Evolutionary conservation across 176 grass and related monocot genomes (phyloP).

Genomic region (Cenchrus americanus): DNA sequence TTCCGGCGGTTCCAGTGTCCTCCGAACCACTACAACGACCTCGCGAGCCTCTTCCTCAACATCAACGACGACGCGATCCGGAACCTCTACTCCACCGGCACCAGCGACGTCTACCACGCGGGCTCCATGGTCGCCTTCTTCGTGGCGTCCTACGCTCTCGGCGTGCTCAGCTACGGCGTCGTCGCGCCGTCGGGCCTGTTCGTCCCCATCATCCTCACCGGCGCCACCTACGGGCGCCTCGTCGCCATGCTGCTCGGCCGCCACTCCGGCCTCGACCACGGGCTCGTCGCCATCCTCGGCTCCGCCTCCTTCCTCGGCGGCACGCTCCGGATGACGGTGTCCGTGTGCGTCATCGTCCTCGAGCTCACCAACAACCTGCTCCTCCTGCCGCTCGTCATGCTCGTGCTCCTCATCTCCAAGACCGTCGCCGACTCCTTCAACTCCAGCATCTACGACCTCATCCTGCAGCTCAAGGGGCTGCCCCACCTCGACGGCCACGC

Average conservation of each 20-base stretch:
- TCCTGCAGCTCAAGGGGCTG: constrained; percentile 73
- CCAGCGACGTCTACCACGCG: constrained; percentile 76
- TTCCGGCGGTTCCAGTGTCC: constrained; percentile 83
- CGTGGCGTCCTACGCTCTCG: constrained; percentile 67
- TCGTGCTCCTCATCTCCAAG: constrained; percentile 95
- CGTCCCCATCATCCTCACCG: constrained; percentile 90
- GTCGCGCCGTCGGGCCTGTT: constrained; percentile 87
- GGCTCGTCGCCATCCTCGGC: constrained; percentile 89
- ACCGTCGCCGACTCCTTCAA: constrained; percentile 85
- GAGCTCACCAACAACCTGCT: constrained; percentile 98
- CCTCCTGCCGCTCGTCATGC: constrained; percentile 85
- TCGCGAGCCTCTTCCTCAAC: constrained; percentile 87
- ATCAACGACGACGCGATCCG: constrained; percentile 92
- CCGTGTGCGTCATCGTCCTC: constrained; percentile 81
- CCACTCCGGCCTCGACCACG: constrained; percentile 73
- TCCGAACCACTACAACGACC: constrained; percentile 81
- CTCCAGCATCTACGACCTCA: constrained; percentile 87
- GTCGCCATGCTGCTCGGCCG: constrained; percentile 66
- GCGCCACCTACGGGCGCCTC: constrained; percentile 83
- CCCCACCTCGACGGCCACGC: constrained; percentile 85
- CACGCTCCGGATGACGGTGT: constrained; percentile 88
- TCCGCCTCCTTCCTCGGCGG: constrained; percentile 90
- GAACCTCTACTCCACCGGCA: constrained; percentile 76
- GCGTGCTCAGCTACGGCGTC: constrained; percentile 91
- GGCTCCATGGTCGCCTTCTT: constrained; percentile 73